Evolutionary conservation across 257 asterid genomes (phyloP).

Genomic region (Solanum clarkiae): DNA sequence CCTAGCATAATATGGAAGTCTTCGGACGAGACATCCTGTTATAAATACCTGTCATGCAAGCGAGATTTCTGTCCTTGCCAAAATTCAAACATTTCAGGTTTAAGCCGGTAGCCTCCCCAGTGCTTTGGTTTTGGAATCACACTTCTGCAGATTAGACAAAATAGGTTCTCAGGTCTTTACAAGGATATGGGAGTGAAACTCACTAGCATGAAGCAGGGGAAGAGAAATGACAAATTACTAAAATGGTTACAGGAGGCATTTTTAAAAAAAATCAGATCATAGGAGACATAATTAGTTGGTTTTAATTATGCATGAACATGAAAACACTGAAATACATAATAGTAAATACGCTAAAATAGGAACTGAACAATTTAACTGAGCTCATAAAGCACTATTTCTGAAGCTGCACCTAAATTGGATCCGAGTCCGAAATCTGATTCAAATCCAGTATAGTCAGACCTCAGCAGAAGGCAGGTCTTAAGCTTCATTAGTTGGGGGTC

Average conservation of each 20-base stretch:
- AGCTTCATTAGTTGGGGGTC: not conserved
- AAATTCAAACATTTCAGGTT: slow-evolving; percentile 31
- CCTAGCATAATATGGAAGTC: not conserved
- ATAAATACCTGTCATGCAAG: slow-evolving; percentile 35
- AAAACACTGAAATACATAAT: not conserved
- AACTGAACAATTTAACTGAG: not conserved
- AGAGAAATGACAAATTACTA: not conserved
- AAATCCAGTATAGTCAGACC: not conserved
- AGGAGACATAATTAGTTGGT: not conserved
- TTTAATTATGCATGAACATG: not conserved
- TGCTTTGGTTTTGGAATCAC: slow-evolving; percentile 29
- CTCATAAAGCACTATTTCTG: not conserved
- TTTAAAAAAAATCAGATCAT: not conserved
- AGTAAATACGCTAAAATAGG: not conserved
- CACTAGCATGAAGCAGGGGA: not conserved
- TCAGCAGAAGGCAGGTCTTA: not conserved
- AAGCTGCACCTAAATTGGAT: not conserved
- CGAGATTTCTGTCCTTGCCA: slow-evolving; percentile 46
- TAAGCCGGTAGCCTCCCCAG: slow-evolving; percentile 45
- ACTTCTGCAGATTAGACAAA: slow-evolving; percentile 11
- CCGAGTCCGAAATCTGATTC: not conserved
- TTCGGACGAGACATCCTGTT: not conserved
- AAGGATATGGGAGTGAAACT: not conserved
- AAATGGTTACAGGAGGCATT: not conserved
- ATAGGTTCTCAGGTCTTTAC: not conserved